These are phyloP conservation scores for Arachis monticola DNA, from an alignment of 331 rosid species.

Conservation along the genomic window DNA sequence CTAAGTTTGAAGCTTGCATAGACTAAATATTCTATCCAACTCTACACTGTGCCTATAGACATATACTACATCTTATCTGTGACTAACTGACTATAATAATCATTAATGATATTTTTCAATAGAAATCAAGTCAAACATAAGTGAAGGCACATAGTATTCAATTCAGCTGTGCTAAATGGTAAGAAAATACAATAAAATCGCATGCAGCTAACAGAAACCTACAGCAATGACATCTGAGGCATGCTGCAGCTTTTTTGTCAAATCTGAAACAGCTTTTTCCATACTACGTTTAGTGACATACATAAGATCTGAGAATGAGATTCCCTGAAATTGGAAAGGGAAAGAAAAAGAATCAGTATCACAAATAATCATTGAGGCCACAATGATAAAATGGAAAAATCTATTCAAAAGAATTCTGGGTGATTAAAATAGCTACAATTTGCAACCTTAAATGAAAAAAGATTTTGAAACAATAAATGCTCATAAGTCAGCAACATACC, in stretches of 20 bases:
- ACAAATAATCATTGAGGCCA: not conserved
- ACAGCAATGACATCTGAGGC: conserved; percentile 88
- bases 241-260: conserved; percentile 80
- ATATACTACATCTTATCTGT: not conserved
- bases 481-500: conserved; percentile 4
- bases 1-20: not conserved
- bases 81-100: not conserved
- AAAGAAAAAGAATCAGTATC: conserved; percentile 25
- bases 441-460: not conserved
- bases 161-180: not conserved
- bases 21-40: conserved; percentile 14
- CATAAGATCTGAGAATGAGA: conserved; percentile 90
- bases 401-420: conserved; percentile 24
- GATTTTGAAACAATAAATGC: conserved; percentile 12
- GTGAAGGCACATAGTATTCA: too few species aligned
- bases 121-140: conserved; percentile 11
- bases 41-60: conserved; percentile 11
- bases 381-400: conserved; percentile 10
- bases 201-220: conserved; percentile 45
- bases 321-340: conserved; percentile 60
- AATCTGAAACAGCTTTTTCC: conserved; percentile 81
- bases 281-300: conserved; percentile 83
- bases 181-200: not conserved
- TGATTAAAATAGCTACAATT: conserved; percentile 7
- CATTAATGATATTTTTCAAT: not conserved